These are phyloP conservation scores for Apostasia shenzhenica DNA, from an alignment of 106 monocot species.

Conservation along the genomic window DNA sequence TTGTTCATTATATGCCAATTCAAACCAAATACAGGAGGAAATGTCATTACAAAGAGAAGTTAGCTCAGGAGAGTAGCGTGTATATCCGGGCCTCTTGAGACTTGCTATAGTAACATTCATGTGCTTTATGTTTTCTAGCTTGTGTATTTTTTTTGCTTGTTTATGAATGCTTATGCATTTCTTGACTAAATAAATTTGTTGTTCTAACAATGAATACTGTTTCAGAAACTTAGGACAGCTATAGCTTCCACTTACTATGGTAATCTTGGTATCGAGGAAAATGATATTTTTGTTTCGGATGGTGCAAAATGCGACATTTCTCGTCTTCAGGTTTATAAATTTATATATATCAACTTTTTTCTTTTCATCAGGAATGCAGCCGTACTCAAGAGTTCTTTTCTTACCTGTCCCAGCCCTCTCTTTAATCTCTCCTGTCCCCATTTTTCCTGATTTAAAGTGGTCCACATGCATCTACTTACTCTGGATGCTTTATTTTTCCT, in stretches of 20 bases:
- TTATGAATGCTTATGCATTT: too few species aligned
- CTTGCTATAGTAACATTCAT: too few species aligned
- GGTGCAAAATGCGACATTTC: constrained; percentile 98
- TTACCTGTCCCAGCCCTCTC: neutral
- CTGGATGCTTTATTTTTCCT: constrained; percentile 5
- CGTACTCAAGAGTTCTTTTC: neutral
- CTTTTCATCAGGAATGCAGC: neutral
- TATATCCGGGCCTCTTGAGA: too few species aligned
- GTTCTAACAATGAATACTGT: neutral
- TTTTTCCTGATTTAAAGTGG: neutral
- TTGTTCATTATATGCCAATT: too few species aligned
- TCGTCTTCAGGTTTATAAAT: constrained; percentile 67
- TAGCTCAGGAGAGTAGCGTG: too few species aligned
- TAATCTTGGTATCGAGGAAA: constrained; percentile 71
- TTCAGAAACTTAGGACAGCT: constrained; percentile 72
- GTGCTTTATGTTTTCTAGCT: too few species aligned
- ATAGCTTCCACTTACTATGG: constrained; percentile 73
- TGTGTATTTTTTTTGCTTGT: too few species aligned
- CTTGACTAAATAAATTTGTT: too few species aligned
- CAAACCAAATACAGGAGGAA: too few species aligned
- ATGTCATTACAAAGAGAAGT: too few species aligned
- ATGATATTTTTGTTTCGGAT: constrained; percentile 91
- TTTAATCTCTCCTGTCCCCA: neutral
- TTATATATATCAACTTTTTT: neutral
- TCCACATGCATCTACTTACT: neutral